Conservation (phyloP, 2,329 filamentous ascomycete genomes). For the Ramularia endophylla region DNA sequence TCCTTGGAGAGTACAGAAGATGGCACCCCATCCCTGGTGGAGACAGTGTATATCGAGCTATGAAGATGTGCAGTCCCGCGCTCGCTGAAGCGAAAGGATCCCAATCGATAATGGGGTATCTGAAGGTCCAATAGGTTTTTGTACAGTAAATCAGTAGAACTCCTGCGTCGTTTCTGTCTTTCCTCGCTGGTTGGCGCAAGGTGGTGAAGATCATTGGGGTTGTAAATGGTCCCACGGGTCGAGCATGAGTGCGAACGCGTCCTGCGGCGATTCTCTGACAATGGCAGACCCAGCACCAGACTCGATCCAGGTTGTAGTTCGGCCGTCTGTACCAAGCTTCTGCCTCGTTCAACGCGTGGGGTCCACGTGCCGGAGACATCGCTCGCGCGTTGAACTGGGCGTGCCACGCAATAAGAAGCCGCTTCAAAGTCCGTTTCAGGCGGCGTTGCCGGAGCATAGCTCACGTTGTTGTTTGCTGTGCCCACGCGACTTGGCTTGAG, state of each 20-base stretch:
- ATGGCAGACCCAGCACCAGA: slow-evolving; percentile 21
- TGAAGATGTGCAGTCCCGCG: slow-evolving; percentile 71
- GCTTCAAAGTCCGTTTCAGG: slow-evolving; percentile 21
- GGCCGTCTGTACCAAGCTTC: background rate
- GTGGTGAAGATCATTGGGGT: slow-evolving; percentile 22
- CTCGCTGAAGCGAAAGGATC: slow-evolving; percentile 72
- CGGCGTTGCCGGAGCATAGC: slow-evolving; percentile 24
- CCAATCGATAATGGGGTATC: slow-evolving; percentile 80
- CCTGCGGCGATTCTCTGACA: slow-evolving; percentile 15
- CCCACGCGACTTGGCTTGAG: slow-evolving; percentile 36
- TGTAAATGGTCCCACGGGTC: slow-evolving; percentile 42
- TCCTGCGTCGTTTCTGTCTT: slow-evolving; percentile 20
- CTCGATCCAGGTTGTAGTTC: slow-evolving; percentile 13
- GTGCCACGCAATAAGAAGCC: slow-evolving; percentile 10
- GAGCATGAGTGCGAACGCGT: slow-evolving; percentile 68
- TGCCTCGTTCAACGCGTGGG: slow-evolving; percentile 14
- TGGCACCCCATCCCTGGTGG: slow-evolving; percentile 62
- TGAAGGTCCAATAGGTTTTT: slow-evolving; percentile 24
- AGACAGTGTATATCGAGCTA: slow-evolving; percentile 67
- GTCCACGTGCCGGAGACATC: slow-evolving; percentile 23
- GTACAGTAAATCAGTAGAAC: slow-evolving; percentile 22
- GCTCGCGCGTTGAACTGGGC: slow-evolving; percentile 16
- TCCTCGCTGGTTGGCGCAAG: slow-evolving; percentile 21
- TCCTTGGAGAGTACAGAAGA: slow-evolving; percentile 53
- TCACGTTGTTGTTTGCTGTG: slow-evolving; percentile 8